Evolutionary conservation across 1,284 basidiomycete genomes (phyloP).

Genomic region (Ceratobasidium sp.): DNA sequence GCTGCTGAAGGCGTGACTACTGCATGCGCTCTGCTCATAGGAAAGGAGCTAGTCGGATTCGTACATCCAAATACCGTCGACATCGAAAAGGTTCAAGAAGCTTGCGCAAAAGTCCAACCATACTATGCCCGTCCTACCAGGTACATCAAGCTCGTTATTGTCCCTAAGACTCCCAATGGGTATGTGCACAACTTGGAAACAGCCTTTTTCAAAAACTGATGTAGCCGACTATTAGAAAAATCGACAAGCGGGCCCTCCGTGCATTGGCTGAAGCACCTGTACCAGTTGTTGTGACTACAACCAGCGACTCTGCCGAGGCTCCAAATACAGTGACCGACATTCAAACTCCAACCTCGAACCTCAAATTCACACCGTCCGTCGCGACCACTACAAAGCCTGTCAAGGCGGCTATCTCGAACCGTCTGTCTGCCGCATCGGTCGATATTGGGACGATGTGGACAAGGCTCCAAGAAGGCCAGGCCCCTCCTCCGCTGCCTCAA

Average conservation of each 20-base stretch:
- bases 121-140: conserved; percentile 65
- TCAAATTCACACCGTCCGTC: conserved; percentile 30
- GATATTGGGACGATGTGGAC: too few relatives aligned
- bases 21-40: too few relatives aligned
- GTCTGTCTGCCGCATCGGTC: too few relatives aligned
- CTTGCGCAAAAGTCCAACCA: conserved; percentile 60
- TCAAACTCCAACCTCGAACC: conserved; percentile 2
- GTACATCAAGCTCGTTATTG: conserved; percentile 53
- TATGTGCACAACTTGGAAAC: conserved; percentile 47
- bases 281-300: conserved; percentile 8
- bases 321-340: conserved; percentile 13
- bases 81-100: too few relatives aligned
- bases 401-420: too few relatives aligned
- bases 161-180: too few relatives aligned
- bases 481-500: background rate
- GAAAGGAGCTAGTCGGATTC: too few relatives aligned
- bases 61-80: too few relatives aligned
- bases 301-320: conserved; percentile 1
- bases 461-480: conserved; percentile 11
- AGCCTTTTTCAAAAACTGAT: background rate
- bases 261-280: conserved; percentile 44
- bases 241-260: too few relatives aligned
- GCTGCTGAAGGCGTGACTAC: too few relatives aligned
- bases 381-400: conserved; percentile 2
- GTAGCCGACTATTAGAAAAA: conserved; percentile 54